phyloP scores from a whole-genome alignment of 208 protist genomes.

The Wallacemonas rigidus region DNA sequence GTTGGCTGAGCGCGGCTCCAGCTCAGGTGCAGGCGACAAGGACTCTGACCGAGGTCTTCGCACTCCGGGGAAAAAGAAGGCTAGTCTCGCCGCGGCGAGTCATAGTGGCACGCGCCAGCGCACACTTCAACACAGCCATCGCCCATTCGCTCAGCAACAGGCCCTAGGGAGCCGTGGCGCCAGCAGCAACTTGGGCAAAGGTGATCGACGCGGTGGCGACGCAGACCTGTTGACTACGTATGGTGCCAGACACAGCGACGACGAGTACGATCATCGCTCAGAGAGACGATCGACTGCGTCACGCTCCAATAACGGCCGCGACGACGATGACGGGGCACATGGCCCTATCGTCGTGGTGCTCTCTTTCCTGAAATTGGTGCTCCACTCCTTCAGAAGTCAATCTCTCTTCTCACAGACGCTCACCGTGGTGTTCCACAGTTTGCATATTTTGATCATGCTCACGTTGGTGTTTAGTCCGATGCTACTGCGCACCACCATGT shows the following conservation, averaged over 20 bases:
- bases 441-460: conserved; percentile 40
- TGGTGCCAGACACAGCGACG: neutral
- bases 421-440: conserved; percentile 30
- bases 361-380: neutral
- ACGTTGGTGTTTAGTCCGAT: conserved; percentile 35
- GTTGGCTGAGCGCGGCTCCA: conserved; percentile 3
- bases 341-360: neutral
- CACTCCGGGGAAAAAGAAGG: neutral
- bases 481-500: conserved; percentile 40
- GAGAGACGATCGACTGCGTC: neutral
- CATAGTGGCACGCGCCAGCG: neutral
- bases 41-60: neutral
- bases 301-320: neutral
- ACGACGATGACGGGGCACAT: neutral
- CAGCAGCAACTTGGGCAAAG: conserved; percentile 1
- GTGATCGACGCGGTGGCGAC: neutral
- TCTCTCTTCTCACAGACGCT: conserved; percentile 17
- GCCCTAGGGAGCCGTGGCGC: neutral
- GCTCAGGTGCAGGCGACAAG: neutral
- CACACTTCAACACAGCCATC: neutral
- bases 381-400: neutral
- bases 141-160: neutral
- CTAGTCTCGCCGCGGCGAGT: neutral
- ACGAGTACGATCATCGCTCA: conserved; percentile 1
- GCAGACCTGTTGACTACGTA: neutral